These are phyloP conservation scores for Blastocrithidia nonstop DNA, from an alignment of 208 protist species.

Conservation along the genomic window DNA sequence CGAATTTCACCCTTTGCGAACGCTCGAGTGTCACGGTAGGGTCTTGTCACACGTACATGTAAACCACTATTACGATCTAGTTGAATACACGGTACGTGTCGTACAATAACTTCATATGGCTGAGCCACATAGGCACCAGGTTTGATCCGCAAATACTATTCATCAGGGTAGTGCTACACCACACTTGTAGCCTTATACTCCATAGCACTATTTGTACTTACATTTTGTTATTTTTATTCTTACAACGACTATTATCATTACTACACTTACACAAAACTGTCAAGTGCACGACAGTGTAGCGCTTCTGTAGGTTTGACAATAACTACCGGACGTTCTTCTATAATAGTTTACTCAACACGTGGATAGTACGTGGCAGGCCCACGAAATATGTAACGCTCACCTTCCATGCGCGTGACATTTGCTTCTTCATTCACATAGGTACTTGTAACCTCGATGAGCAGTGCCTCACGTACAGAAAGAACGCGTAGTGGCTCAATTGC, in stretches of 20 bases:
- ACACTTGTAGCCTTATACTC: no score
- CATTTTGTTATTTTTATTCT: conserved; percentile 1
- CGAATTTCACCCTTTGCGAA: conserved; percentile 37
- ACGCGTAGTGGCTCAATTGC: conserved; percentile 34
- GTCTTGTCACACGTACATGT: conserved; percentile 60
- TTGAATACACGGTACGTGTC: conserved; percentile 22
- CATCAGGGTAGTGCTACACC: conserved; percentile 29
- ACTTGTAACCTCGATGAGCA: conserved; percentile 37
- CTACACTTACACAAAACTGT: conserved; percentile 10
- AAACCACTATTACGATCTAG: conserved; percentile 70
- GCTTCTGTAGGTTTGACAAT: conserved; percentile 10
- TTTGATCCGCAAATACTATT: conserved; percentile 43
- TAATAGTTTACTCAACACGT: conserved; percentile 33
- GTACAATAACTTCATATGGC: conserved; percentile 67
- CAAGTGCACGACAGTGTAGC: conserved; percentile 23
- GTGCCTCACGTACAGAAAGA: conserved; percentile 23
- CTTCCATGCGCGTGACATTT: conserved; percentile 12
- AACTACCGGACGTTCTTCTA: conserved; percentile 14
- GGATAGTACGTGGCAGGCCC: conserved; percentile 69
- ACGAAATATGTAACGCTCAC: conserved; percentile 29
- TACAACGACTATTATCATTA: neutral
- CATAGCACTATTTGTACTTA: neutral
- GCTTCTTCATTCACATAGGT: conserved; percentile 16
- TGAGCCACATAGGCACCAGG: conserved; percentile 45
- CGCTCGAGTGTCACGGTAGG: conserved; percentile 78